A percentile compares a stretch with the other conserved stretches of the same genome.
Evolutionary conservation across 2,329 filamentous ascomycete genomes (phyloP).

Genomic region (Fusarium subtropicale): DNA sequence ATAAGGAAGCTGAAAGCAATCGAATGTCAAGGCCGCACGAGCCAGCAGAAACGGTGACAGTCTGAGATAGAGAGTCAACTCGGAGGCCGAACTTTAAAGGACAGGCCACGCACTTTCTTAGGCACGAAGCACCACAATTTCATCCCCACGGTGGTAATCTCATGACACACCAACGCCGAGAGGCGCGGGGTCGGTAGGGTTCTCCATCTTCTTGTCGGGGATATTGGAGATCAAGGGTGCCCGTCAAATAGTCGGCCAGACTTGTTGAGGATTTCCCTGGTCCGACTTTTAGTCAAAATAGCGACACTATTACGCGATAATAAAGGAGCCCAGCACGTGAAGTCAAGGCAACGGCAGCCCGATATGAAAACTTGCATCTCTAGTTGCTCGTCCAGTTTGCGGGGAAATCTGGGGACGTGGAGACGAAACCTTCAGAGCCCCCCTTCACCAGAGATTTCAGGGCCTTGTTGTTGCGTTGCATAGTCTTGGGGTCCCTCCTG

Average conservation of each 20-base stretch:
- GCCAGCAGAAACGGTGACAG: constrained; percentile 28
- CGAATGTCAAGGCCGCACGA: constrained; percentile 31
- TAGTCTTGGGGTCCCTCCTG: constrained; percentile 13
- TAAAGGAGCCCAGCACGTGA: constrained; percentile 39
- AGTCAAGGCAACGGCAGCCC: constrained; percentile 31
- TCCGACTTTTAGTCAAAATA: constrained; percentile 43
- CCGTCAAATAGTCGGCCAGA: constrained; percentile 31
- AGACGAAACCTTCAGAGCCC: constrained; percentile 24
- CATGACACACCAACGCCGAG: constrained; percentile 39
- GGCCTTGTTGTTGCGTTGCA: constrained; percentile 13
- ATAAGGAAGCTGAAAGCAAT: constrained; percentile 12
- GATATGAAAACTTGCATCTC: constrained; percentile 22
- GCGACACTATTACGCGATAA: constrained; percentile 45
- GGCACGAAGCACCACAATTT: constrained; percentile 7
- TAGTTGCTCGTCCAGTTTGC: constrained; percentile 37
- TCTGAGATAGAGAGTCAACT: constrained; percentile 27
- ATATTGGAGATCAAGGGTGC: constrained; percentile 40
- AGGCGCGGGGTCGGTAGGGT: constrained; percentile 40
- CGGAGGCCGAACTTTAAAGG: constrained; percentile 22
- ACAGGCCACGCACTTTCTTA: constrained; percentile 8
- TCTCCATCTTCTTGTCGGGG: constrained; percentile 38
- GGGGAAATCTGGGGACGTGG: constrained; percentile 46
- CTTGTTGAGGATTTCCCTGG: constrained; percentile 29
- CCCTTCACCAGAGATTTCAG: constrained; percentile 17
- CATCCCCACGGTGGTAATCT: constrained; percentile 34